Percentiles rank a stretch among this genome's conserved stretches.
phyloP scores from a whole-genome alignment of 257 asterid species.

The Osmanthus fragrans region DNA sequence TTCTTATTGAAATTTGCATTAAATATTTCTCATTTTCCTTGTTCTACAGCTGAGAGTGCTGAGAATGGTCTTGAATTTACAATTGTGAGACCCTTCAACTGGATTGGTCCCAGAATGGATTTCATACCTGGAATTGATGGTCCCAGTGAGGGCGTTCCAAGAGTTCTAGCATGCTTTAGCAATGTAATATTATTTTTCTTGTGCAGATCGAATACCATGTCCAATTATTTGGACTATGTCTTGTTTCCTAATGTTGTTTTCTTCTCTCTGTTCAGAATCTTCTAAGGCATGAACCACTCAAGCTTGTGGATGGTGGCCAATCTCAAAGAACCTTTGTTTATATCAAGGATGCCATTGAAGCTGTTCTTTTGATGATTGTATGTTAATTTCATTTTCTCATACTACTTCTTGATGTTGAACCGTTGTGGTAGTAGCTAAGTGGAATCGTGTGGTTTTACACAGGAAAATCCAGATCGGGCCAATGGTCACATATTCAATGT shows the following conservation, averaged over 20 bases:
- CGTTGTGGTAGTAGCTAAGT: not conserved
- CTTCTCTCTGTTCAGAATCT: constrained; percentile 33
- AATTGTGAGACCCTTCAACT: too few relatives aligned
- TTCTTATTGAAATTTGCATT: too few relatives aligned
- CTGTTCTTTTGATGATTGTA: constrained; percentile 52
- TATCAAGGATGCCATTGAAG: constrained; percentile 57
- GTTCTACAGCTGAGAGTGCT: too few relatives aligned
- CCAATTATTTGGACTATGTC: constrained; percentile 6
- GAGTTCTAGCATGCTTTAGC: constrained; percentile 61
- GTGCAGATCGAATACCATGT: not conserved
- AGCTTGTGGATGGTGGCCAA: constrained; percentile 56
- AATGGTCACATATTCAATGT: constrained; percentile 56
- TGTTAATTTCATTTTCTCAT: constrained; percentile 9
- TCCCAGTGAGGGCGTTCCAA: constrained; percentile 55
- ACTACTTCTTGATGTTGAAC: not conserved
- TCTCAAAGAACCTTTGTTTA: constrained; percentile 57
- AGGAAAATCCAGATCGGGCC: constrained; percentile 57
- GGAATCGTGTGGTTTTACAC: not conserved
- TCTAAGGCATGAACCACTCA: constrained; percentile 43
- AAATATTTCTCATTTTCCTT: too few relatives aligned
- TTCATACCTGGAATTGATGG: constrained; percentile 59
- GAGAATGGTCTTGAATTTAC: too few relatives aligned
- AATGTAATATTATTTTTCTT: constrained; percentile 35
- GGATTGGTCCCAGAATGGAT: constrained; percentile 10
- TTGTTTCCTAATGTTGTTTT: not conserved